Evolutionary conservation across 2,329 filamentous ascomycete genomes (phyloP), one percentile per base, ranked within the genome.

Genomic region (Teratosphaeria destructans): DNA sequence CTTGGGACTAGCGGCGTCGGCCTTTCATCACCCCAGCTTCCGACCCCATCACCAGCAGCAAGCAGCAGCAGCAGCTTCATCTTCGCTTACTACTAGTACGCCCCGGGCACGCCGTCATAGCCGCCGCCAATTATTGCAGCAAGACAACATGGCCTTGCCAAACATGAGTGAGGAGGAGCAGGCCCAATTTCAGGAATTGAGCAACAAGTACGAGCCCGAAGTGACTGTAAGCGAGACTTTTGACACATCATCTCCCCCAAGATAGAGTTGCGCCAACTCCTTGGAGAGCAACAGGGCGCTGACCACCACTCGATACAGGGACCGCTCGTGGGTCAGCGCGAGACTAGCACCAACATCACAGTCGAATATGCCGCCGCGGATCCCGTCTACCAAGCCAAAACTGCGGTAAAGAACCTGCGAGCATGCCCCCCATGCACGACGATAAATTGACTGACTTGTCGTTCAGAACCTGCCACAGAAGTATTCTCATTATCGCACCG

Each of bases 331-430:
- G 89, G 90, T 68, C 82, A 87, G 62, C 89, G 88, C 75, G 84
- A 85, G 69, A 83, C 88, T 57, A 95, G 87, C 74, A 82, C 85
- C 66, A 84, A 81, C 65, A 90, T 99, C 70, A 85, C 88, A 16
- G 81, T 86, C 64, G 89, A 96, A 73, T 97, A 96, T 77, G 89
- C 90, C 62, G 88, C 88, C 74, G 92, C 90, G 62, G 92, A 97
- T 73, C 85, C 87, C 5, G 79, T 89, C 63, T 95, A 90, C 73
- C 86, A 92, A 56, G 83, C 87, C 61, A 97, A 97, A 79, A 96
- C 92, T 55, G 82, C 84, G 71, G 93, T 95, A 78, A 75, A 85
- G 79, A 43, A 12, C 29, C 14, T 53, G 52, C 52, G 27, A n/a
- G 27, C 53, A 55, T 19, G 14, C n/a, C n/a, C 26, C 26, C 57